Evolutionary conservation across 208 protist species (phyloP), one percentile per base, ranked within the genome.

Genomic region (Crithidia bombi): DNA sequence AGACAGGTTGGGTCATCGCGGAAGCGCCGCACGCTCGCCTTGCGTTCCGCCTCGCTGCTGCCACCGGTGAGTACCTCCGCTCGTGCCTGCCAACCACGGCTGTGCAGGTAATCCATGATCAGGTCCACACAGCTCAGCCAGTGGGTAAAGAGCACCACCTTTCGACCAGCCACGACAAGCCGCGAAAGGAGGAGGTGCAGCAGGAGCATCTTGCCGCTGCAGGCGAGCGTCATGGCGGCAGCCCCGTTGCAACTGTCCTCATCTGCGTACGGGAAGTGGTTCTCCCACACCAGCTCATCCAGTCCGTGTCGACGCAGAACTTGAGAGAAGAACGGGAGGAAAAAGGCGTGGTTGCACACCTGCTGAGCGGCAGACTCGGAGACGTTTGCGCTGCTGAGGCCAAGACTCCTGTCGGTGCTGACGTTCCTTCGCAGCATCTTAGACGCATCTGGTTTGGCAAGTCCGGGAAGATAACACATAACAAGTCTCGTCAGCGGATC

Each of bases 141-240:
- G 74, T 99, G 99, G 6, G 97, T 98, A 78, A 99, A 99, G 51
- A 99, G 97, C 2, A 99, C 85, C 15, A 88, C 93, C 47, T 94
- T 92, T 41, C 94, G 86, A 4, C 78, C 49, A 1, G 71, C 77
- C 12, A 73, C 28, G n/a, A 69, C 51, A 21, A 90, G 69, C 11
- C 86, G 73, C 12, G 74, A 71, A 23, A 97, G 83, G 10, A 99
- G 69, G 1, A 72, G 25, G n/a, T 87, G 82, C 12, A 99, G 62
- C 11, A 90, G 21, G 32, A 98, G 83, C 25, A 98, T 85, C 78
- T 99, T 99, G n/a, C 97, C 97, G 66, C 95, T 91, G 71, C 73
- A 78, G 6, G 78, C 79, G 11, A 91, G 59, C 19, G 73, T 63
- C 21, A 82, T 43, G 28, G 69, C 63, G 7, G 79, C 78, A 14